Base-by-base conservation (phyloP, 2,329 filamentous ascomycete genomes). In the Saccharata proteae region DNA sequence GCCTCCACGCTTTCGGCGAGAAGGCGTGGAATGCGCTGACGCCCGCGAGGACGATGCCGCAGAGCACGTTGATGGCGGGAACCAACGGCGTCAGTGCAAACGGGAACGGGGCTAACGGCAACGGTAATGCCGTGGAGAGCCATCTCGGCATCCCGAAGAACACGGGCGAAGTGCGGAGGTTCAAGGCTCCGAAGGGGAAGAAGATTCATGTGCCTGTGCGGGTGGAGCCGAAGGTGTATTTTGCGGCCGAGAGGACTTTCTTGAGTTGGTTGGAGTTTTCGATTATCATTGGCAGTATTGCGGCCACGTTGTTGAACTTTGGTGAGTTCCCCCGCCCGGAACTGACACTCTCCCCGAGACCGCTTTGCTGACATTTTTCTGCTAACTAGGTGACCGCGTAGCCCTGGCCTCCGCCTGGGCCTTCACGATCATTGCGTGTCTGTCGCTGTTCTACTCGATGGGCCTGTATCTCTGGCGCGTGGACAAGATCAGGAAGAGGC, bases 171-270 rank as follows among this genome's bases (percentile, higher is more conserved):
- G 56, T 52, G 37, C 64, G 62, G 49, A 47, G 58, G 8, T 66
- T 85, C 61, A 77, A 74, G 51, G 80, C 81, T 6, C 81, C 81
- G 9, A 77, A 74, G 53, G 81, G 81, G 32, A 88, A 86, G 72
- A 60, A 55, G 55, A 96, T 98, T 37, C 88, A 96, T 48, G 90
- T 98, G 15, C 88, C 88, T 10, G 79, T 96, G 34, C 77, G 90
- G 29, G 86, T 98, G 19, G 90, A 98, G 57, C 90, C 90, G 19
- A 98, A 98, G 61, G 90, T 98, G 30, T 93, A 85, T 57, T 93
- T 98, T 52, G 90, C 90, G 14, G 86, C 85, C 1, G 90, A 98
- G 58, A 74, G 90, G 41, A 98, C 90, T 1, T 98, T 94, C 60
- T 69, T 98, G 35, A 82, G 84, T 40, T 98, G 90, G 80, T 80